These are phyloP conservation scores for Flaveria bidentis DNA, from an alignment of 129 eudicot genomes.

Conservation along the genomic window DNA sequence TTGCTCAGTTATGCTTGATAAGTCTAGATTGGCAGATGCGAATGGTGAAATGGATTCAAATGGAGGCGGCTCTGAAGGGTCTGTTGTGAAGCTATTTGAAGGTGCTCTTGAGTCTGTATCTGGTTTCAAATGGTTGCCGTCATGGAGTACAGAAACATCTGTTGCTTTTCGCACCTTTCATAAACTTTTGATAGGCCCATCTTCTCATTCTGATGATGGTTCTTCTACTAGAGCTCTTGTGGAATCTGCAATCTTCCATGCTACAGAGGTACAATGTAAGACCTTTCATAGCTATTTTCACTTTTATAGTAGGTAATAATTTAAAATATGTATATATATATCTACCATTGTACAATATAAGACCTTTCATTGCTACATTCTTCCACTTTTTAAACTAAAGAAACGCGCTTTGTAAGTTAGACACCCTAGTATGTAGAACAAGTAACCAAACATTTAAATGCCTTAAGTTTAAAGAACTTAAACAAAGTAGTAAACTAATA, in stretches of 20 bases:
- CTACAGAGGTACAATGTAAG: slow-evolving; percentile 75
- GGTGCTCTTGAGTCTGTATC: slow-evolving; percentile 83
- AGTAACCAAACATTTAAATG: background rate
- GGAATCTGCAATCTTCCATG: slow-evolving; percentile 66
- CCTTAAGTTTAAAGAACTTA: background rate
- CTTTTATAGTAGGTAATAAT: slow-evolving; percentile 26
- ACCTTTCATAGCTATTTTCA: slow-evolving; percentile 29
- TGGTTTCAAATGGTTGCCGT: slow-evolving; percentile 87
- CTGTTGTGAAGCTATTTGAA: slow-evolving; percentile 68
- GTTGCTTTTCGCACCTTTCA: slow-evolving; percentile 85
- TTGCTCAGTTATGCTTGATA: slow-evolving; percentile 53
- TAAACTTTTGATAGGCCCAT: slow-evolving; percentile 72
- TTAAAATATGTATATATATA: background rate
- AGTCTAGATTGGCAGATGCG: slow-evolving; percentile 34
- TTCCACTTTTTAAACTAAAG: slow-evolving; percentile 1
- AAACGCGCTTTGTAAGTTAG: background rate
- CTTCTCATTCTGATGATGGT: slow-evolving; percentile 58
- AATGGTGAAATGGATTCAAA: slow-evolving; percentile 43
- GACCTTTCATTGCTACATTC: background rate
- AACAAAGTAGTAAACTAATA: background rate
- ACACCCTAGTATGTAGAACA: slow-evolving; percentile 2
- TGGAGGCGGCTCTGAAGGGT: slow-evolving; percentile 35
- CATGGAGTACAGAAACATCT: slow-evolving; percentile 92
- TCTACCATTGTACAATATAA: background rate
- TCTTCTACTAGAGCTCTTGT: slow-evolving; percentile 39